A percentile compares a stretch with the other conserved stretches of the same genome.
phyloP scores from a whole-genome alignment of 2,329 filamentous ascomycete genomes.

The Paradendryphiella salina region DNA sequence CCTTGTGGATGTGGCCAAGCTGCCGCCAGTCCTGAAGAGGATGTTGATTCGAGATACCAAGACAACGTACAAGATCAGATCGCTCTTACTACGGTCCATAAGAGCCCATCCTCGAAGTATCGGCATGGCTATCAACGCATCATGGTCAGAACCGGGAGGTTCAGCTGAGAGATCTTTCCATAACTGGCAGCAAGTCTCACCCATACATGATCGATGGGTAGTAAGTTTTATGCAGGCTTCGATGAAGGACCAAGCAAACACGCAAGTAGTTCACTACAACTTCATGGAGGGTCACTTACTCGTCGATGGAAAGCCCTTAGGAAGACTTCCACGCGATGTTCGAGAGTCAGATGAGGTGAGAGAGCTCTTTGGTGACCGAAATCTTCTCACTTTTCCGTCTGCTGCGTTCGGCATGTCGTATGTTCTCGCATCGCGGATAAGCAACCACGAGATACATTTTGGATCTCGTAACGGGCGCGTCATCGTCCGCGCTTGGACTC shows the following conservation, averaged over 20 bases:
- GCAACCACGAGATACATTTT: conserved; percentile 57
- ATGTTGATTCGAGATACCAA: conserved; percentile 54
- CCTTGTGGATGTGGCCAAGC: conserved; percentile 39
- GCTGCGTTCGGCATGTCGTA: conserved; percentile 55
- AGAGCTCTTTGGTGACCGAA: conserved; percentile 58
- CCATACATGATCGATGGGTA: conserved; percentile 38
- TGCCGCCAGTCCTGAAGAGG: conserved; percentile 40
- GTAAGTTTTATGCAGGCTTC: conserved; percentile 29
- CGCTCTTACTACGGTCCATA: conserved; percentile 45
- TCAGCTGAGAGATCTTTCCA: conserved; percentile 26
- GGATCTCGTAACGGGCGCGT: conserved; percentile 50
- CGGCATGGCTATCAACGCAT: conserved; percentile 40
- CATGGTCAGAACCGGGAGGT: conserved; percentile 50
- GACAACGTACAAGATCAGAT: conserved; percentile 47
- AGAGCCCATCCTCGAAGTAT: conserved; percentile 32
- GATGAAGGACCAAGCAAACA: conserved; percentile 19
- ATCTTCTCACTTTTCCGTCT: conserved; percentile 58
- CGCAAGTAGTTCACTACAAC: conserved; percentile 49
- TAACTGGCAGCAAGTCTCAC: conserved; percentile 29
- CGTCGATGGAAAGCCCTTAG: conserved; percentile 53
- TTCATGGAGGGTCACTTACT: conserved; percentile 53
- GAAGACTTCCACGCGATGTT: conserved; percentile 58
- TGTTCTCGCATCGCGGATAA: conserved; percentile 39
- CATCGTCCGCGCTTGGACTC: conserved; percentile 49
- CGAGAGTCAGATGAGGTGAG: conserved; percentile 50